Conservation (phyloP, 2,329 filamentous ascomycete species). For the Stemphylium lycopersici region DNA sequence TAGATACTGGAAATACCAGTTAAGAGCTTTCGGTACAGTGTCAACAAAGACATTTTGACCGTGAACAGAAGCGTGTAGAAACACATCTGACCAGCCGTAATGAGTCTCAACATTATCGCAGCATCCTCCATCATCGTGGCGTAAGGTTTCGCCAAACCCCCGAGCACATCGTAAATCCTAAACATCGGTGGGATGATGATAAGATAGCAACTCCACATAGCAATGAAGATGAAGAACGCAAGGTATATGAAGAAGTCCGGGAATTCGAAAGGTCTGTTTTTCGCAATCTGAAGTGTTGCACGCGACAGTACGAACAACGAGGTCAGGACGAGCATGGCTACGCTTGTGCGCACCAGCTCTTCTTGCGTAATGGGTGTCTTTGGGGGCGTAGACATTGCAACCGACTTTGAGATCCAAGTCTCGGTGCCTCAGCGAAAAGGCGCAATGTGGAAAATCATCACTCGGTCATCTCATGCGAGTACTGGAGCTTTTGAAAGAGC, state of each 20-base stretch:
- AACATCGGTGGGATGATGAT: constrained; percentile 41
- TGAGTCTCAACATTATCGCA: constrained; percentile 39
- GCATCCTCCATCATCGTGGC: constrained; percentile 37
- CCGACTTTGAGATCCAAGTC: not conserved
- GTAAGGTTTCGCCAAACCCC: constrained; percentile 33
- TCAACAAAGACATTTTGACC: constrained; percentile 28
- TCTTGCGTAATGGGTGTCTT: constrained; percentile 13
- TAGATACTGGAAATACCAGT: constrained; percentile 31
- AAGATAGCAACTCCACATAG: constrained; percentile 40
- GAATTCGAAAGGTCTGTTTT: constrained; percentile 17
- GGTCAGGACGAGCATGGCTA: constrained; percentile 23
- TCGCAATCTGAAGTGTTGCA: constrained; percentile 12
- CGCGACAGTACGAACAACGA: constrained; percentile 17
- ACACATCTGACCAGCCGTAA: constrained; percentile 48
- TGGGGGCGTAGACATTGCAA: constrained; percentile 5
- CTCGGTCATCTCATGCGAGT: not conserved
- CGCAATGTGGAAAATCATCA: too few relatives aligned
- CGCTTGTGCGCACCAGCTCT: constrained; percentile 17
- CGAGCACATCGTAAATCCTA: constrained; percentile 32
- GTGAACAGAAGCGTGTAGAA: constrained; percentile 18
- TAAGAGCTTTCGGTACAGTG: constrained; percentile 45
- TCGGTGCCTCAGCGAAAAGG: not conserved
- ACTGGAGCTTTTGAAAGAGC: not conserved
- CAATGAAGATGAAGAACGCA: constrained; percentile 34
- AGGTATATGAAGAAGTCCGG: constrained; percentile 32